Percentiles rank a stretch among this genome's conserved stretches.
phyloP scores from a whole-genome alignment of 1,284 basidiomycete genomes.

The Cutaneotrichosporon cyanovorans region DNA sequence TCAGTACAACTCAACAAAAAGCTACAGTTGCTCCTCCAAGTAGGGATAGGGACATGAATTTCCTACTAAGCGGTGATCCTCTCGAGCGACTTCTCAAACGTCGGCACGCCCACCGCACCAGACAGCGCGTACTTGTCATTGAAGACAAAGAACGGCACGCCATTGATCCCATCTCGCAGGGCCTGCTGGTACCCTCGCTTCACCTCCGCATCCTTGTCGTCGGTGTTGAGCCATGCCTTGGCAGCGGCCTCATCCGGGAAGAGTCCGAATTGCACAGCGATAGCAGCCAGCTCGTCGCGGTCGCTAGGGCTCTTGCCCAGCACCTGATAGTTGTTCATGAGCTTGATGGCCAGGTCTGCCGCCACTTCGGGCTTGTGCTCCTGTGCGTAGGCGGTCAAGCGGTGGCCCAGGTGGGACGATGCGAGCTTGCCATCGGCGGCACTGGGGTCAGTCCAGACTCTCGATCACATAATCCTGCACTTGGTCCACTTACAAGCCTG shows the following conservation, averaged over 20 bases:
- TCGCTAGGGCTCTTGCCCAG: slow-evolving; percentile 38
- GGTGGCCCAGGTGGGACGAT: slow-evolving; percentile 40
- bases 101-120: background rate
- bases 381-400: slow-evolving; percentile 30
- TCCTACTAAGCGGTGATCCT: too few relatives aligned
- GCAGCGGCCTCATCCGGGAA: slow-evolving; percentile 18
- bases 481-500: background rate
- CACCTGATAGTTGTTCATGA: slow-evolving; percentile 44
- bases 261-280: slow-evolving; percentile 38
- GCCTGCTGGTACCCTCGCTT: background rate
- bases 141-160: slow-evolving; percentile 48
- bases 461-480: too few relatives aligned
- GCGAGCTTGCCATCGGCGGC: background rate
- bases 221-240: background rate
- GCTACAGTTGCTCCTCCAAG: too few relatives aligned
- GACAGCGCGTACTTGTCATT: slow-evolving; percentile 24
- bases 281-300: slow-evolving; percentile 27
- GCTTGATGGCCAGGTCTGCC: slow-evolving; percentile 26
- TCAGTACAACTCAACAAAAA: too few relatives aligned
- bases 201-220: background rate
- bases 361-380: slow-evolving; percentile 36
- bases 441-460: background rate
- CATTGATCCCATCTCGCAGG: slow-evolving; percentile 24
- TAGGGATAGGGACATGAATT: too few relatives aligned
- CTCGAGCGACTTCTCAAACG: background rate